These are phyloP conservation scores for Ogataea dorogensis DNA, from an alignment of 805 yeast genomes.

Conservation along the genomic window DNA sequence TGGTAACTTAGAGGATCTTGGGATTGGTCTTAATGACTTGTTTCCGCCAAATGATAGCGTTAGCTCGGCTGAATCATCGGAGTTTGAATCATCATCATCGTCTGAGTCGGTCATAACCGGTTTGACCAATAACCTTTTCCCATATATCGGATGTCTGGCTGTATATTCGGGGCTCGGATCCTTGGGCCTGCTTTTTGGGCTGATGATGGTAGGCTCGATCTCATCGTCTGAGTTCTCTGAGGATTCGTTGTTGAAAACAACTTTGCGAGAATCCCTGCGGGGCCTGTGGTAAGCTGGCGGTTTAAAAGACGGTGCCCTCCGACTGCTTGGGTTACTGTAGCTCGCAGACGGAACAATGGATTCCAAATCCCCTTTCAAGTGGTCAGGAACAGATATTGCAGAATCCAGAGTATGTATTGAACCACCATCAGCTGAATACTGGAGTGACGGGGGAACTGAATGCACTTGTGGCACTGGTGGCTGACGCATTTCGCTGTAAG, in stretches of 20 bases:
- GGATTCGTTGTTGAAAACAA: slow-evolving; percentile 15
- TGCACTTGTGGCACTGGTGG: no score
- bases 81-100: slow-evolving; percentile 13
- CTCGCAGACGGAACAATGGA: slow-evolving; percentile 22
- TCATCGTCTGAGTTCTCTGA: slow-evolving; percentile 13
- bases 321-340: slow-evolving; percentile 11
- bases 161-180: slow-evolving; percentile 1
- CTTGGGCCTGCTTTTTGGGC: not conserved
- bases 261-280: slow-evolving; percentile 18
- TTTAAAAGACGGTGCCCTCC: slow-evolving; percentile 2
- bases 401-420: slow-evolving; percentile 22
- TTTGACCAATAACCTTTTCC: slow-evolving; percentile 10
- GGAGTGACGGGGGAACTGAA: no score
- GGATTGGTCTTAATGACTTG: not conserved
- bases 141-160: slow-evolving; percentile 20
- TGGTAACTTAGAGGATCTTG: slow-evolving; percentile 4
- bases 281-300: slow-evolving; percentile 2
- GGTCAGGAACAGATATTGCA: slow-evolving; percentile 28
- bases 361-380: slow-evolving; percentile 23
- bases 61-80: slow-evolving; percentile 22
- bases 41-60: slow-evolving; percentile 19
- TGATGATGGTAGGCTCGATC: slow-evolving; percentile 2
- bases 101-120: slow-evolving; percentile 12
- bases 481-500: slow-evolving; percentile 3
- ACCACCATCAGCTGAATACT: slow-evolving; percentile 3